Evolutionary conservation across 2,329 filamentous ascomycete species (phyloP).

Genomic region (Apiospora sp.): DNA sequence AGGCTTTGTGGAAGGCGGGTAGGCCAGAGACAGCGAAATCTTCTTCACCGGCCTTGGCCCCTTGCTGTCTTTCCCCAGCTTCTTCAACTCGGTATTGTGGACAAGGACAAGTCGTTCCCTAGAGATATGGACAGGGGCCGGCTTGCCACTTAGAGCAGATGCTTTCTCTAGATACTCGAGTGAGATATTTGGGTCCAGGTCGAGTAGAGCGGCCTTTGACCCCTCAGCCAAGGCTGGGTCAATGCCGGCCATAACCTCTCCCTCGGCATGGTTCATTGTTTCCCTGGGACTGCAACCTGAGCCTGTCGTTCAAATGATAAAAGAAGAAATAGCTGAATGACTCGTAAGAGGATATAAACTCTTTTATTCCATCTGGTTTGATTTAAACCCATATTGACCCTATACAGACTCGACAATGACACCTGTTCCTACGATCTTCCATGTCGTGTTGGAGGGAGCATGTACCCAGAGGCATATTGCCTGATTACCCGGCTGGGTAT

Average conservation of each 20-base stretch:
- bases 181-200: constrained; percentile 35
- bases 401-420: background rate
- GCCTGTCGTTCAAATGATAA: background rate
- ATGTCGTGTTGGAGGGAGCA: no score
- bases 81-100: constrained; percentile 34
- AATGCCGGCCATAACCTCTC: background rate
- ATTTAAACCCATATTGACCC: background rate
- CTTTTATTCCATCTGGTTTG: background rate
- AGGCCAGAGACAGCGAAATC: constrained; percentile 35
- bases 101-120: constrained; percentile 30
- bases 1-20: constrained; percentile 32
- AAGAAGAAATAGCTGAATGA: background rate
- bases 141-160: constrained; percentile 33
- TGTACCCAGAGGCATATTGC: background rate
- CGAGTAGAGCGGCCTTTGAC: constrained; percentile 24
- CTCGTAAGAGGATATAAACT: no score
- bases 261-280: constrained; percentile 19
- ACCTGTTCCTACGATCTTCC: background rate
- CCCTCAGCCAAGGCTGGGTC: constrained; percentile 22
- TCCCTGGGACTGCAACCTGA: background rate
- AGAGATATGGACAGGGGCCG: constrained; percentile 27
- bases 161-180: constrained; percentile 34
- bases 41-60: constrained; percentile 37
- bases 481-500: background rate
- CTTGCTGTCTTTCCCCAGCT: constrained; percentile 27